Evolutionary conservation across 2,329 filamentous ascomycete genomes (phyloP), one percentile per base, ranked within the genome.

Genomic region (Pseudogymnoascus sp.): DNA sequence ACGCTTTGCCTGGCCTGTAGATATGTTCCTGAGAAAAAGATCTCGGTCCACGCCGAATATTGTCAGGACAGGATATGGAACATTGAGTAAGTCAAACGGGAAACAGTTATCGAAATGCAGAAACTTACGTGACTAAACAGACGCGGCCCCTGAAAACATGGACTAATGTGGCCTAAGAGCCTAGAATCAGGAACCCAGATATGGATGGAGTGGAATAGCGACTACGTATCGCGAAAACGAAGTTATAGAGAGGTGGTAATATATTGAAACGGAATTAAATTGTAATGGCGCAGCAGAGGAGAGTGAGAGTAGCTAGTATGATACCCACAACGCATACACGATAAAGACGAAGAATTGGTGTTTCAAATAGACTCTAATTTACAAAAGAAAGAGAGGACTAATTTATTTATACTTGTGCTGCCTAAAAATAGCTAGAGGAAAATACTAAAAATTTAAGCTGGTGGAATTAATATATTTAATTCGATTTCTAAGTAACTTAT

Each of bases 1-100:
- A 1, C 62, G 64, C 5, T 71, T 71, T 47, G 70, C 69, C 1
- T 72, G 70, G 69, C 70, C 70, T 2, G 68, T 70, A 0, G 64
- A 60, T 41, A 24, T 59, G 47, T 54, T 54, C 47, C 29, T 35
- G 9, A 33, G 44, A 11, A 47, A 47, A 2, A 35, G 10, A 21
- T 15, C 47, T 17, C 29, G 47, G n/a, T 54, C 29, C 1, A 54
- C 29, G 9, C 29, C 47, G 29, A 54, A 8, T 54, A 54, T 54
- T 54, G 4, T 8, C 5, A 54, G 47, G 9, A 21, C 47, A 8
- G 47, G 29, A 17, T 54, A 54, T 54, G 47, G 47, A 21, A 54
- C 47, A 6, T 33, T 54, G 13, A 54, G 47, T 54, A 54, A 54
- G 47, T n/a, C 47, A 21, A 54, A 13, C n/a, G 9, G n/a, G 44